Conservation (phyloP, 441 rosid genomes). For the Lagerstroemia fauriei region DNA sequence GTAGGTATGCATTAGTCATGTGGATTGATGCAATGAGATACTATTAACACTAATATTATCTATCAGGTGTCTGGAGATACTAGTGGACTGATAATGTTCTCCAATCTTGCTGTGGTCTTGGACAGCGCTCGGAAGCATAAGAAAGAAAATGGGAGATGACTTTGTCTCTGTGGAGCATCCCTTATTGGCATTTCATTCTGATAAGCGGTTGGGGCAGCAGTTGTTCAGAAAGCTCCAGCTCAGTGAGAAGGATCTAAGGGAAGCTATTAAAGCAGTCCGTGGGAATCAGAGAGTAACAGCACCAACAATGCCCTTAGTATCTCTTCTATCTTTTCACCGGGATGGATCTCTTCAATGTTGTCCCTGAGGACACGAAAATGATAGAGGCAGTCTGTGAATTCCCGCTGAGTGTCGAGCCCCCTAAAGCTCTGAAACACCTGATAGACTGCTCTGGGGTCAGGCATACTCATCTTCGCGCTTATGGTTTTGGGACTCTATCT, state of each 20-base stretch:
- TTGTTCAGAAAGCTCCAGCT: conserved; percentile 57
- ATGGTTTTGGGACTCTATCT: too few species aligned
- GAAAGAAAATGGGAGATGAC: conserved; percentile 75
- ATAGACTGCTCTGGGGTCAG: not conserved
- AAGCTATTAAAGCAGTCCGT: conserved; percentile 66
- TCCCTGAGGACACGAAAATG: not conserved
- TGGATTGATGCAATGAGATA: not conserved
- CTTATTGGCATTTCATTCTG: conserved; percentile 61
- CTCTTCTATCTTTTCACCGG: not conserved
- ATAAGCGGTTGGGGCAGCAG: conserved; percentile 71
- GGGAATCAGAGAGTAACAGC: conserved; percentile 85
- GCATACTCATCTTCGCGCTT: not conserved
- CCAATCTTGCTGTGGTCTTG: conserved; percentile 51
- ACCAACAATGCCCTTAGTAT: not conserved
- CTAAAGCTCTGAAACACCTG: conserved; percentile 7
- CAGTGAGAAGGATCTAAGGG: conserved; percentile 60
- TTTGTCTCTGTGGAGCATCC: conserved; percentile 79
- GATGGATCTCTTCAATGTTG: not conserved
- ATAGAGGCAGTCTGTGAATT: not conserved
- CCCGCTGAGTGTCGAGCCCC: not conserved
- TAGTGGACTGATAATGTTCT: conserved; percentile 64
- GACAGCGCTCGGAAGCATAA: conserved; percentile 63
- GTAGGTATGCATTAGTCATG: conserved; percentile 31
- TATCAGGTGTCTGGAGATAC: conserved; percentile 63
- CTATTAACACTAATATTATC: not conserved